These are phyloP conservation scores for Quercus wislizeni DNA, from an alignment of 306 rosid species.

Conservation along the genomic window DNA sequence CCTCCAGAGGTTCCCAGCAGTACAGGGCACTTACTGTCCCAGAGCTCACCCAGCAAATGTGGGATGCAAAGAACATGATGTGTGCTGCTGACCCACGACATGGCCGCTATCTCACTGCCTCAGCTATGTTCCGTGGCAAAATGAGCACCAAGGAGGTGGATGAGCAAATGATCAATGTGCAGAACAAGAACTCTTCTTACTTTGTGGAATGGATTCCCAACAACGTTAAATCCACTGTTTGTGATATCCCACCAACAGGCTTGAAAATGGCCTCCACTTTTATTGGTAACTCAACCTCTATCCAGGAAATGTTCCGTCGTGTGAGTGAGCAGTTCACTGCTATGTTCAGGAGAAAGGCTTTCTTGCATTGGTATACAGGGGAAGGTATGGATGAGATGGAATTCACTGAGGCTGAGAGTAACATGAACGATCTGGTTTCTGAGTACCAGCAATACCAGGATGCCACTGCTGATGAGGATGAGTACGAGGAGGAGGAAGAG, in stretches of 20 bases:
- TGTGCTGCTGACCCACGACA: conserved; percentile 73
- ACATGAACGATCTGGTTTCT: conserved; percentile 66
- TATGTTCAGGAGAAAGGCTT: conserved; percentile 75
- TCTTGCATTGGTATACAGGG: conserved; percentile 75
- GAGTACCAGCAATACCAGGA: conserved; percentile 78
- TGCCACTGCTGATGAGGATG: conserved; percentile 65
- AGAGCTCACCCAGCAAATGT: conserved; percentile 73
- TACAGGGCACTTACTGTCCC: conserved; percentile 61
- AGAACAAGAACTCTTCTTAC: conserved; percentile 70
- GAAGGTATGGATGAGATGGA: conserved; percentile 84
- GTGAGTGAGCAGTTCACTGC: conserved; percentile 76
- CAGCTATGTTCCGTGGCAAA: conserved; percentile 66
- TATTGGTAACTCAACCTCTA: conserved; percentile 67
- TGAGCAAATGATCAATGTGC: conserved; percentile 68
- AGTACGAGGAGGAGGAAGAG: conserved; percentile 49
- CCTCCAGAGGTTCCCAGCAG: conserved; percentile 65
- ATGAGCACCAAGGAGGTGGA: conserved; percentile 78
- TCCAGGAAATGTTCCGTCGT: conserved; percentile 69
- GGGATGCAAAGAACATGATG: conserved; percentile 82
- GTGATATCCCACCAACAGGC: conserved; percentile 72
- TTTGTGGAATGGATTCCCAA: conserved; percentile 76
- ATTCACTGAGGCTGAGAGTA: conserved; percentile 72
- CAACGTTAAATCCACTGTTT: conserved; percentile 68
- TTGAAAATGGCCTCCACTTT: conserved; percentile 66
- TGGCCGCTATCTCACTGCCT: conserved; percentile 63